A percentile compares a stretch with the other conserved stretches of the same genome.
Conservation (phyloP, 2,329 filamentous ascomycete species). For the Shiraia sp. region DNA sequence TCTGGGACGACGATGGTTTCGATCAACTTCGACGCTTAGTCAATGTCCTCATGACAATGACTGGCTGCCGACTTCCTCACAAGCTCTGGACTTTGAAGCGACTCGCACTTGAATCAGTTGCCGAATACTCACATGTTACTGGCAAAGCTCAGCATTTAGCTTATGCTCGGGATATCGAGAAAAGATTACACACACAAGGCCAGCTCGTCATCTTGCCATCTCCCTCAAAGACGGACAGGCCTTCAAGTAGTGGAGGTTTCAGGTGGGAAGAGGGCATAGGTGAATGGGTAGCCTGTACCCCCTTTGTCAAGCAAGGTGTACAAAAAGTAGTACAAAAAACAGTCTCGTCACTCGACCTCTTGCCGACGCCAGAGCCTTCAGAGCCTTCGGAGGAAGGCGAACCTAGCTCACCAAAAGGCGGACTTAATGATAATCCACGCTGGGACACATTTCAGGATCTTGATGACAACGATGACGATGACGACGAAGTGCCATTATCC, state of each 20-base stretch:
- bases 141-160: constrained; percentile 30
- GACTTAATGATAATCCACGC: constrained; percentile 3
- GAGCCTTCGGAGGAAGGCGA: constrained; percentile 26
- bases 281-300: constrained; percentile 52
- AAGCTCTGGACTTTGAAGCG: constrained; percentile 42
- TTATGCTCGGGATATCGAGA: constrained; percentile 37
- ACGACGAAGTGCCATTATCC: constrained; percentile 25
- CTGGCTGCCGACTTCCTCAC: constrained; percentile 28
- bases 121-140: constrained; percentile 42
- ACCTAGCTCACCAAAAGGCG: constrained; percentile 1
- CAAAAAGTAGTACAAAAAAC: constrained; percentile 17
- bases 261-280: constrained; percentile 52
- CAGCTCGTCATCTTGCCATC: constrained; percentile 29
- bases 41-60: constrained; percentile 28
- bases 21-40: constrained; percentile 37
- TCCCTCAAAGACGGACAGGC: constrained; percentile 34
- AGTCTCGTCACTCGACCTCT: constrained; percentile 22
- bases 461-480: constrained; percentile 14
- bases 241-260: constrained; percentile 34
- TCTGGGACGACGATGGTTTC: constrained; percentile 40
- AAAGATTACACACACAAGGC: constrained; percentile 33
- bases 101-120: constrained; percentile 41
- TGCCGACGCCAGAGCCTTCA: constrained; percentile 35
- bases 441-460: constrained; percentile 11
- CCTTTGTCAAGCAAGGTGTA: constrained; percentile 32